These are phyloP conservation scores for Cercospora citrullina DNA, from an alignment of 2,329 filamentous ascomycete genomes.

Conservation along the genomic window DNA sequence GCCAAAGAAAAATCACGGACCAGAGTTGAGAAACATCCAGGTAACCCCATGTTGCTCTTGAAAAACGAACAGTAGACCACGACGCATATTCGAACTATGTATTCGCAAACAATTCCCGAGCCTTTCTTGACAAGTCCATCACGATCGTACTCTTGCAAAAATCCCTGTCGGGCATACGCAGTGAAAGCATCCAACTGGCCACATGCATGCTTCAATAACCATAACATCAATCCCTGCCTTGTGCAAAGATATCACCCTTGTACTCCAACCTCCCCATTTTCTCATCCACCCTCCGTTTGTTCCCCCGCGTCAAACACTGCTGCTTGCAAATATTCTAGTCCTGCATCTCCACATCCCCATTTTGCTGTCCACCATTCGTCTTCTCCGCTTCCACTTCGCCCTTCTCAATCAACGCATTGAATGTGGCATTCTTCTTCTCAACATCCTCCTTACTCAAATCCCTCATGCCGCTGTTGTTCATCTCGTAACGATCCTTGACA, in stretches of 20 bases:
- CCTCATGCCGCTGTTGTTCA: slow-evolving; percentile 51
- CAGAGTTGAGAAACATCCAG: too few relatives aligned
- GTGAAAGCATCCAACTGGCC: neutral
- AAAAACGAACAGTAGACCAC: neutral
- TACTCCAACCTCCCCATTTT: neutral
- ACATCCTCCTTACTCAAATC: slow-evolving; percentile 49
- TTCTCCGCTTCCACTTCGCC: slow-evolving; percentile 20
- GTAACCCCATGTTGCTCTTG: too few relatives aligned
- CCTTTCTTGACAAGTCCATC: neutral
- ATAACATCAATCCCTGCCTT: neutral
- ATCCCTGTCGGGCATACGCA: neutral
- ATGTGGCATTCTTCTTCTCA: slow-evolving; percentile 44
- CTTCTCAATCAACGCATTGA: slow-evolving; percentile 27
- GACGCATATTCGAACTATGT: neutral
- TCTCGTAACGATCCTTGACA: slow-evolving; percentile 45
- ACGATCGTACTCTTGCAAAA: neutral
- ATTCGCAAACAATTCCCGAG: neutral
- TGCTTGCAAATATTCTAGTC: neutral
- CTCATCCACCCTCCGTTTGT: neutral
- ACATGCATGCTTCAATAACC: neutral
- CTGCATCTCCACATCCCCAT: slow-evolving; percentile 14
- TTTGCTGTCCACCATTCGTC: neutral
- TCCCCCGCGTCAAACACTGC: neutral
- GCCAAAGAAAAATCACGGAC: too few relatives aligned
- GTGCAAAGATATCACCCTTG: neutral